Evolutionary conservation across 2,329 filamentous ascomycete genomes (phyloP), one percentile per base, ranked within the genome.

Genomic region (Colletotrichum sojae): DNA sequence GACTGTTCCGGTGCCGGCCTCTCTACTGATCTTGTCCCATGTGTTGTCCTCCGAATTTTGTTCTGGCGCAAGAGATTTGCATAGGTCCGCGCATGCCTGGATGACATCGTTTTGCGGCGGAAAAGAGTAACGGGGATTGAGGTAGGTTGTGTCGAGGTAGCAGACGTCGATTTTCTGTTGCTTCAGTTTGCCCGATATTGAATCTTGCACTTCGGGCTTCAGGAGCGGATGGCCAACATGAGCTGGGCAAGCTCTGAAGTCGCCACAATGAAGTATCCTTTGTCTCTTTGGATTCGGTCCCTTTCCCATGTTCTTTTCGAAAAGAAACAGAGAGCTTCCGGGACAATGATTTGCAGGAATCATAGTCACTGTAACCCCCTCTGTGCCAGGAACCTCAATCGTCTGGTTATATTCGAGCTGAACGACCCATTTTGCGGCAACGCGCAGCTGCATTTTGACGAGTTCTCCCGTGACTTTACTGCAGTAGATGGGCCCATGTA

Each of bases 281-380:
- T 97, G 94, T 3, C 88, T 79, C 58, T 88, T 90, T 2, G 86
- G 81, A 51, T 84, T 89, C 15, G 84, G 80, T 1, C 90, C 88
- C 73, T 88, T 90, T 2, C 88, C 88, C 13, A 92, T 81, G 0
- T 82, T 81, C 78, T 97, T 98, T 77, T 98, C 92, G 73, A 98
- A 98, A 0, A 99, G 84, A 75, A 97, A 99, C 1, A 99, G 82
- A 0, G 95, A 97, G 75, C 94, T 98, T 0, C 96, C 96, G 0
- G 96, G 96, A 74, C 96, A 99, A 77, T 99, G 96, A 74, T 99
- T 99, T 13, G 96, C 96, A 2, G 94, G 90, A 39, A 99, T 94
- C 94, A 98, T 97, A 2, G 94, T 97, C 48, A 98, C 94, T 10
- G 87, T 88, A 6, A 94, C 95, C 2, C 94, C 94, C 63, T 92